phyloP scores from a whole-genome alignment of 1,284 basidiomycete genomes.

The Pascua guehoae region DNA sequence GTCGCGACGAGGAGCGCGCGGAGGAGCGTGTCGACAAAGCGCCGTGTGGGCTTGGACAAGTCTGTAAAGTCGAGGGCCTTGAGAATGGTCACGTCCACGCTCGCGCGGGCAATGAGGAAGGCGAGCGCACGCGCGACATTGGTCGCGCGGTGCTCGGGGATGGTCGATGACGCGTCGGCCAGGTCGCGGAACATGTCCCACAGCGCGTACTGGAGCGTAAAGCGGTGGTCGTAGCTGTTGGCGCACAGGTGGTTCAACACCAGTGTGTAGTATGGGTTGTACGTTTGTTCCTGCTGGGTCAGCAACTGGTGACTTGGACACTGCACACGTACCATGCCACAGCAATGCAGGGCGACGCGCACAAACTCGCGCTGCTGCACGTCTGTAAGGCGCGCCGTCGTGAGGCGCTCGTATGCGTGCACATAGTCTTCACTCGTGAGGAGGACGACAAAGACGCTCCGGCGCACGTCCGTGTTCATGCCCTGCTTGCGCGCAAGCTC shows the following conservation, averaged over 20 bases:
- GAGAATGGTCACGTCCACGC: slow-evolving; percentile 67
- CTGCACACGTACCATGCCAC: slow-evolving; percentile 66
- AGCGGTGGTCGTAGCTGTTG: slow-evolving; percentile 63
- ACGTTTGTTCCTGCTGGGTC: slow-evolving; percentile 68
- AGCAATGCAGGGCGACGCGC: slow-evolving; percentile 87
- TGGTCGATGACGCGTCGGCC: slow-evolving; percentile 58
- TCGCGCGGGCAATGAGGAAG: slow-evolving; percentile 77
- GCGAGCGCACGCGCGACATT: slow-evolving; percentile 68
- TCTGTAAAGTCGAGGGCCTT: slow-evolving; percentile 83
- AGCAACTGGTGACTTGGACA: not conserved
- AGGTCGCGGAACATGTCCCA: slow-evolving; percentile 96
- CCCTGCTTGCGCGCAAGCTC: slow-evolving; percentile 87
- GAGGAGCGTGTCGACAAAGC: slow-evolving; percentile 69
- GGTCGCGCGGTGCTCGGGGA: slow-evolving; percentile 27
- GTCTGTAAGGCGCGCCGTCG: slow-evolving; percentile 77
- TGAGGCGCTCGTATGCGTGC: slow-evolving; percentile 83
- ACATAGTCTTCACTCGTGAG: slow-evolving; percentile 96
- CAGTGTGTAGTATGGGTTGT: slow-evolving; percentile 95
- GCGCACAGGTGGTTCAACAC: slow-evolving; percentile 63
- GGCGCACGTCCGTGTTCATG: slow-evolving; percentile 95
- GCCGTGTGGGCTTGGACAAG: slow-evolving; percentile 60
- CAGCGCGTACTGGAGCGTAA: slow-evolving; percentile 91
- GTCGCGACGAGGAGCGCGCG: slow-evolving; percentile 65
- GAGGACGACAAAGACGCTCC: slow-evolving; percentile 85
- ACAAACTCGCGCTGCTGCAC: slow-evolving; percentile 92